Percentiles rank a stretch among this genome's conserved stretches.
phyloP scores from a whole-genome alignment of 2,329 filamentous ascomycete species.

The Sordariomycetes sp. region DNA sequence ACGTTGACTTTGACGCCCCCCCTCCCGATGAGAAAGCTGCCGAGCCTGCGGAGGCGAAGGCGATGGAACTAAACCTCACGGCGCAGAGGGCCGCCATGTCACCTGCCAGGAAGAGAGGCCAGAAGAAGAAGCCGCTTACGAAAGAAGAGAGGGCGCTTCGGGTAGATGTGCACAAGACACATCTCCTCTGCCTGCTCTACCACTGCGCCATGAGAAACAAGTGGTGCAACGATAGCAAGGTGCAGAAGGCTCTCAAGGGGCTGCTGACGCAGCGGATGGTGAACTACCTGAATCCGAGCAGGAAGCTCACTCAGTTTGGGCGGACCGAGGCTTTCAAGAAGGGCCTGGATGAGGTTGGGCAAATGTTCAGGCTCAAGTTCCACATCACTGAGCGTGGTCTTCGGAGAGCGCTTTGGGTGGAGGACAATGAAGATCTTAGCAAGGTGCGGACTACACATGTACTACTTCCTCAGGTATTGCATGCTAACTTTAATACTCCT shows the following conservation, averaged over 20 bases:
- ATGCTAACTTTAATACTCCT: neutral
- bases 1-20: constrained; percentile 29
- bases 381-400: constrained; percentile 61
- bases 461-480: neutral
- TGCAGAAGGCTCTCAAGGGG: constrained; percentile 55
- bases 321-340: constrained; percentile 67
- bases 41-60: constrained; percentile 15
- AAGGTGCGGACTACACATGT: constrained; percentile 29
- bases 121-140: constrained; percentile 36
- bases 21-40: constrained; percentile 9
- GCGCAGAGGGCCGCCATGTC: constrained; percentile 26
- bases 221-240: constrained; percentile 73
- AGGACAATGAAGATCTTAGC: constrained; percentile 49
- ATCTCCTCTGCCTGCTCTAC: constrained; percentile 71
- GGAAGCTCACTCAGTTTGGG: constrained; percentile 61
- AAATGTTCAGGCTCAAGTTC: constrained; percentile 60
- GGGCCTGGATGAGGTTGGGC: constrained; percentile 60
- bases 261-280: constrained; percentile 57
- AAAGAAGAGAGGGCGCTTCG: constrained; percentile 45
- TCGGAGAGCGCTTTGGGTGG: constrained; percentile 64
- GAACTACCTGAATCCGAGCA: constrained; percentile 57
- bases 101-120: constrained; percentile 15
- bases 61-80: constrained; percentile 42
- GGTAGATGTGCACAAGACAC: constrained; percentile 73
- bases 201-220: constrained; percentile 70